Percentiles rank a stretch among this genome's conserved stretches.
Conservation (phyloP, 805 yeast species). For the Lachancea kluyveri region DNA sequence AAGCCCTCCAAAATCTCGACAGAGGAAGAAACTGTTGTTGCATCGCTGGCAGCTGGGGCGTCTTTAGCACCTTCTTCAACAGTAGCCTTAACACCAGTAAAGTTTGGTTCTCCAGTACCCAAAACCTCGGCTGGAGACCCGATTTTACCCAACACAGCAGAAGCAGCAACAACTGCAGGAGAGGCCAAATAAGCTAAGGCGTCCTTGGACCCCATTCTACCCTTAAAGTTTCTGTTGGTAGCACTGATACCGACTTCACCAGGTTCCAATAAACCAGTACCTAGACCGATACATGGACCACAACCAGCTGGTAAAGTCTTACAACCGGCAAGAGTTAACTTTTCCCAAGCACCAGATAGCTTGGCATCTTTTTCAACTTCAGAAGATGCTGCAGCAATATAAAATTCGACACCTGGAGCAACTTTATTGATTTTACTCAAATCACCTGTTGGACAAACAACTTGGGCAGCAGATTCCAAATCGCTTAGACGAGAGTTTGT, state of each 20-base stretch:
- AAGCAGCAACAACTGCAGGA: constrained; percentile 98
- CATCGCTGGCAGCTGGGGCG: constrained; percentile 20
- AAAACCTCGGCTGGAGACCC: constrained; percentile 84
- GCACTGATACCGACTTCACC: constrained; percentile 99
- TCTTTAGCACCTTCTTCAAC: constrained; percentile 16
- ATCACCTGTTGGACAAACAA: constrained; percentile 43
- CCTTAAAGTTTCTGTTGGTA: constrained; percentile 97
- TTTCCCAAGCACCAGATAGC: constrained; percentile 86
- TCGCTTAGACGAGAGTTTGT: constrained; percentile 93
- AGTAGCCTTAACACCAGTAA: constrained; percentile 42
- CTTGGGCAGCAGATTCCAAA: constrained; percentile 88
- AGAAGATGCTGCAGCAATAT: constrained; percentile 95
- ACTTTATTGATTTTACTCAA: constrained; percentile 46
- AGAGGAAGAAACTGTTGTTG: constrained; percentile 34
- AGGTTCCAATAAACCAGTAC: constrained; percentile 85
- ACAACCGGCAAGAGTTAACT: constrained; percentile 86
- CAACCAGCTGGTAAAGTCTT: constrained; percentile 96
- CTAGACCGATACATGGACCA: constrained; percentile 98
- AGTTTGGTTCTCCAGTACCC: constrained; percentile 48
- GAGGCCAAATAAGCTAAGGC: constrained; percentile 95
- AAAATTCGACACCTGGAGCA: constrained; percentile 87
- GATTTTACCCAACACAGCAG: constrained; percentile 91
- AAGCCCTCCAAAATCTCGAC: constrained; percentile 85
- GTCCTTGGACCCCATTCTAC: constrained; percentile 97
- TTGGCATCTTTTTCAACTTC: constrained; percentile 92